Base-by-base conservation (phyloP, 371 early-diverging fungal species). In the Scutellospora calospora region DNA sequence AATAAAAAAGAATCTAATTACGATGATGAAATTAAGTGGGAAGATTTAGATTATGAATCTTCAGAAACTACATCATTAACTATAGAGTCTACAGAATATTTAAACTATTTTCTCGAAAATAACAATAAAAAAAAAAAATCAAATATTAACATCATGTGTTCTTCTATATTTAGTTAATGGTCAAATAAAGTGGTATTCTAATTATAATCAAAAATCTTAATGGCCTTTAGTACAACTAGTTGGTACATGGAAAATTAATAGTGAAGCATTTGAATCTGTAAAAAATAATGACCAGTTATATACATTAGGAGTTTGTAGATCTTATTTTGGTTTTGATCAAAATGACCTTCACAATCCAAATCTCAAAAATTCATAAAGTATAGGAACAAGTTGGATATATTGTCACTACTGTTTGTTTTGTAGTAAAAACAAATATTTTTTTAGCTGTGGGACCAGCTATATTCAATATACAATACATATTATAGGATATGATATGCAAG, bases 221-320 rank as follows among this genome's bases (percentile, higher is more conserved):
- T 9, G 0, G 12, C 1, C 29, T 72, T 27, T 27, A 22, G 51
- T 38, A 38, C 51, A 72, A 5, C 12, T 72, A 22, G 41, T 72
- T 51, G 73, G 6, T 29, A 72, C 25, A 11, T 72, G 73, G 51
- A 22, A 72, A 72, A 72, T 72, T 51, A 49, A 72, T 52, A 49
- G 25, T 45, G 54, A 72, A 31, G 25, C 22, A 22, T 27, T 72
- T 52, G 18, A 72, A 25, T 38, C 38, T 38, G 6, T 38, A 59
- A 9, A 49, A 72, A 51, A 8, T 6, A 72, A 20, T 25, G 16
- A 4, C 18, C 14, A 72, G n/a, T 72, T 41, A 29, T 25, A 38
- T 0, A 41, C 11, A 20, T 72, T 9, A 41, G 52, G 0, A 22
- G 33, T 72, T 22, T 72, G 72, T 52, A 20, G n/a, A 22, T 12